These are phyloP conservation scores for Camillea tinctor DNA, from an alignment of 2,329 filamentous ascomycete genomes.

Conservation along the genomic window DNA sequence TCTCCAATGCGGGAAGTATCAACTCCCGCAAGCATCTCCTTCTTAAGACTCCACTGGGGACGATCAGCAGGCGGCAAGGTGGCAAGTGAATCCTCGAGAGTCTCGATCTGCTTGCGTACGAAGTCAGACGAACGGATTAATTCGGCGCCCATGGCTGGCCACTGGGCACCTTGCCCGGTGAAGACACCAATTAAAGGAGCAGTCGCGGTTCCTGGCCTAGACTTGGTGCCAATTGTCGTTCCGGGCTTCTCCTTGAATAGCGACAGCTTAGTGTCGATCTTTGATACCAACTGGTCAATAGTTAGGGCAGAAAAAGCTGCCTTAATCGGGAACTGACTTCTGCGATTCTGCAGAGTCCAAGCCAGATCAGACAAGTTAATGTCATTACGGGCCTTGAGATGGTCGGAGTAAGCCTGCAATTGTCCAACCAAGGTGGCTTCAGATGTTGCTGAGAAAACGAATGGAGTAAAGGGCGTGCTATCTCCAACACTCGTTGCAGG, in stretches of 20 bases:
- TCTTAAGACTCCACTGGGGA: slow-evolving; percentile 27
- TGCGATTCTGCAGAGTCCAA: slow-evolving; percentile 11
- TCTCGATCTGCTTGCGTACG: slow-evolving; percentile 1
- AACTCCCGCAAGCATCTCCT: slow-evolving; percentile 11
- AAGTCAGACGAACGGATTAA: slow-evolving; percentile 10
- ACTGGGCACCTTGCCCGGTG: slow-evolving; percentile 30
- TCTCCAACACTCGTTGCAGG: not conserved
- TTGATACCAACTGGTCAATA: not conserved
- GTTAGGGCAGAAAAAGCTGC: slow-evolving; percentile 7
- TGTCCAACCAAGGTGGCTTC: slow-evolving; percentile 8
- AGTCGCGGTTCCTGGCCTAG: not conserved
- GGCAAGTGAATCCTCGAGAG: slow-evolving; percentile 22
- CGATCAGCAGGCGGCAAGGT: slow-evolving; percentile 21
- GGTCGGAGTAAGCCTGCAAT: slow-evolving; percentile 3
- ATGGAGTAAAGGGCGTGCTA: slow-evolving; percentile 6
- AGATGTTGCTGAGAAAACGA: slow-evolving; percentile 17
- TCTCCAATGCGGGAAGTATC: slow-evolving; percentile 28
- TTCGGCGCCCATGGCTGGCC: slow-evolving; percentile 26
- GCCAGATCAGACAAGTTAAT: slow-evolving; percentile 6
- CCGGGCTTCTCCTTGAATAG: slow-evolving; percentile 9
- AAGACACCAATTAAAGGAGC: slow-evolving; percentile 23
- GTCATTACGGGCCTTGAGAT: not conserved
- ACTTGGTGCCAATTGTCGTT: slow-evolving; percentile 1
- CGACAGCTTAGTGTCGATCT: slow-evolving; percentile 4
- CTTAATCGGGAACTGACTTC: slow-evolving; percentile 1